phyloP scores from a whole-genome alignment of 768 basidiomycete genomes.

The Leccinum truebloodii region DNA sequence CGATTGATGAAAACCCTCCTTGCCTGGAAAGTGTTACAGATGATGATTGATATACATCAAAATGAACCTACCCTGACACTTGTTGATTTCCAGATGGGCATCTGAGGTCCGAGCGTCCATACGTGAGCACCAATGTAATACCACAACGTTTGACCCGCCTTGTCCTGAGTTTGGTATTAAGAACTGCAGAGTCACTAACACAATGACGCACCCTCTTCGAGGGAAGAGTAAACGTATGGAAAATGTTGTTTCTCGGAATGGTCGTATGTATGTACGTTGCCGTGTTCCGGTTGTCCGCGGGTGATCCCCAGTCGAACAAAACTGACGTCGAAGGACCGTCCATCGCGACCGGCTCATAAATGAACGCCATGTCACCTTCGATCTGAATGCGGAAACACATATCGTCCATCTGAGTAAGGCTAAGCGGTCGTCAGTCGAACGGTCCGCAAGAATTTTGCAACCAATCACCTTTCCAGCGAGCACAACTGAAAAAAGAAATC shows the following conservation, averaged over 20 bases:
- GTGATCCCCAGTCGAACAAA: slow-evolving; percentile 55
- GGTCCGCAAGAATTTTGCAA: neutral
- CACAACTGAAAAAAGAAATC: slow-evolving; percentile 21
- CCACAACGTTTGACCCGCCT: slow-evolving; percentile 34
- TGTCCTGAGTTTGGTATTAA: slow-evolving; percentile 32
- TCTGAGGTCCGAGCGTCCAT: slow-evolving; percentile 39
- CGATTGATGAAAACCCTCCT: slow-evolving; percentile 38
- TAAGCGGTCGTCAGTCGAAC: slow-evolving; percentile 16
- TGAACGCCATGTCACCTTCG: slow-evolving; percentile 42
- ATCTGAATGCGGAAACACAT: slow-evolving; percentile 48
- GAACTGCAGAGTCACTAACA: neutral
- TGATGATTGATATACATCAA: neutral
- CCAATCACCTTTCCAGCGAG: slow-evolving; percentile 30
- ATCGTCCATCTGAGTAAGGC: slow-evolving; percentile 38
- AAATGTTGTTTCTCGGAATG: slow-evolving; percentile 23
- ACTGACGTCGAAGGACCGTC: slow-evolving; percentile 46
- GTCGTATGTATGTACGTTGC: slow-evolving; percentile 34
- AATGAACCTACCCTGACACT: slow-evolving; percentile 33
- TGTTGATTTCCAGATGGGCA: slow-evolving; percentile 42
- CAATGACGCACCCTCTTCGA: slow-evolving; percentile 40
- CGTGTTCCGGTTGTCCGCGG: slow-evolving; percentile 34
- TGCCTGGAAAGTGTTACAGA: slow-evolving; percentile 20
- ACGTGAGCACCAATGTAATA: slow-evolving; percentile 51
- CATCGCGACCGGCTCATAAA: slow-evolving; percentile 57
- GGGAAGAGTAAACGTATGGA: slow-evolving; percentile 56